Base-by-base conservation (phyloP, 2,329 filamentous ascomycete genomes). In the Mollisia scopiformis region DNA sequence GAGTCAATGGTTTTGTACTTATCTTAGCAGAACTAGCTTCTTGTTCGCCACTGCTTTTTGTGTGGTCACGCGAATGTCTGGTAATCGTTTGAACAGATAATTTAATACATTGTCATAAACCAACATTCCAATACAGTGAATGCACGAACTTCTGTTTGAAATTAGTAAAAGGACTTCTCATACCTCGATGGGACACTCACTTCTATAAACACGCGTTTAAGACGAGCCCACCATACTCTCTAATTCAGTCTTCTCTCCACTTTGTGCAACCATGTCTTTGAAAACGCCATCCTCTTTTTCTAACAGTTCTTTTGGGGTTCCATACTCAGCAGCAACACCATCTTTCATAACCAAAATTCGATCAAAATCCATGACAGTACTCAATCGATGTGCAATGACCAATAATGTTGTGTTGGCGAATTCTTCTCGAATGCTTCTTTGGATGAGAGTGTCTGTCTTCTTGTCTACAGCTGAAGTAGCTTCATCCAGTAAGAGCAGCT, bases 401-500 rank as follows among this genome's bases (percentile, higher is more conserved):
- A 92, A 74, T 25, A 92, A 78, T 1, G 89, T 91, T 43, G 84
- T 84, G 62, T 84, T 84, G 0, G 80, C 84, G 66, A 91, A 91
- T 71, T 91, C 87, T 68, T 88, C 85, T 30, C 88, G 83, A 68
- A 93, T 91, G 56, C 83, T 86, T n/a, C 85, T 83, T 76, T 92
- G 89, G 67, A 92, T 92, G 33, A 90, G 80, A 1, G 81, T 77
- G 71, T 93, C 90, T 0, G 89, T 92, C 49, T 82, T 78, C 84
- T 90, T 90, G 74, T 92, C 90, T 2, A 93, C 88, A 0, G 89
- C 88, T 1, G 74, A 70, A 0, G 94, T 98, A 1, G 94, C 94
- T 77, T 98, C 94, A 78, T 98, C 94, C 75, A 93, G 96, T 49
- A 98, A 87, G 66, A 97, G 96, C 76, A 98, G 96, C 68, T 90